Conservation (phyloP, 2,329 filamentous ascomycete species). For the Neopestalotiopsis clavispora region DNA sequence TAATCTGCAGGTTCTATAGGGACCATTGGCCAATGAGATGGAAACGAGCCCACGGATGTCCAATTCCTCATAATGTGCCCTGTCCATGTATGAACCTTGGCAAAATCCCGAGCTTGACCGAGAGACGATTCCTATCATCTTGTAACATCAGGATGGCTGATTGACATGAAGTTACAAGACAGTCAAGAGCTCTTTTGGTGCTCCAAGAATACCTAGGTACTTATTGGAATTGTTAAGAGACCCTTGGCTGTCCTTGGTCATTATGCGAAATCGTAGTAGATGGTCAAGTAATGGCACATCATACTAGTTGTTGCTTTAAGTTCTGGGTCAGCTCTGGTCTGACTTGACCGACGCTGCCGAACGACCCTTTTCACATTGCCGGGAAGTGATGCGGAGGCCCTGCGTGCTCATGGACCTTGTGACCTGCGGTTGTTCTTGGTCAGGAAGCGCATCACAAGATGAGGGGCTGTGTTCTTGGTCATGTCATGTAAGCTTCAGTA, state of each 20-base stretch:
- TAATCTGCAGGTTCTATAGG: slow-evolving; percentile 11
- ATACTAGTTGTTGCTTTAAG: background rate
- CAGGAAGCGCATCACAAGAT: background rate
- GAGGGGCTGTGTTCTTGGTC: background rate
- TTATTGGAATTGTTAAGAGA: too few relatives aligned
- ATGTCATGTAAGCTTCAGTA: background rate
- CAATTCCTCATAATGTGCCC: background rate
- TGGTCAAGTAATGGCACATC: background rate
- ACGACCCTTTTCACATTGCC: background rate
- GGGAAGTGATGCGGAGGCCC: background rate
- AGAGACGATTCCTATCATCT: background rate
- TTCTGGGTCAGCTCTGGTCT: background rate
- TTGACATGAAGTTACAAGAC: background rate
- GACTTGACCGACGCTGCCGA: background rate
- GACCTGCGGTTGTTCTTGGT: background rate
- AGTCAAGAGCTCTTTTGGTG: too few relatives aligned
- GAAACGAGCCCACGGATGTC: background rate
- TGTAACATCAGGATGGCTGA: background rate
- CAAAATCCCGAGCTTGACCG: background rate
- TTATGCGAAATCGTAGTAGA: background rate
- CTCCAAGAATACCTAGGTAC: too few relatives aligned
- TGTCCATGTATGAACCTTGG: background rate
- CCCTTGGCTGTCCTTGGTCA: too few relatives aligned
- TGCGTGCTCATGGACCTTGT: background rate
- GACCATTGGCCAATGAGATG: slow-evolving; percentile 8